phyloP scores from a whole-genome alignment of 1,284 basidiomycete species.

The Paramarasmius palmivorus region DNA sequence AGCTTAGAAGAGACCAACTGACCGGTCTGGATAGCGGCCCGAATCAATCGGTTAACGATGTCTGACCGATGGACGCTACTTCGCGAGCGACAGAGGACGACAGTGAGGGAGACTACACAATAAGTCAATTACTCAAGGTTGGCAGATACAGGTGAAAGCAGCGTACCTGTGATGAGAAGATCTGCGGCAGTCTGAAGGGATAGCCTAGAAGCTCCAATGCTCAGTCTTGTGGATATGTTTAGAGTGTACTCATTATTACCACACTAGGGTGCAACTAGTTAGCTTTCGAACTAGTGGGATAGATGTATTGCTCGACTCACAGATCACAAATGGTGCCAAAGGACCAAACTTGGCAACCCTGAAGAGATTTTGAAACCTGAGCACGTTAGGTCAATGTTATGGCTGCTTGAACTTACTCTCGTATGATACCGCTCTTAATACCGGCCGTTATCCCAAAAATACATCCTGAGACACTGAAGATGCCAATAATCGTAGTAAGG shows the following conservation, averaged over 20 bases:
- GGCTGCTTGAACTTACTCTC: conserved; percentile 33
- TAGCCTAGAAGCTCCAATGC: conserved; percentile 33
- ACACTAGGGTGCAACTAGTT: too few relatives aligned
- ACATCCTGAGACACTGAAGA: conserved; percentile 34
- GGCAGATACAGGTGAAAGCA: neutral
- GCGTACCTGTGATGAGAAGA: conserved; percentile 38
- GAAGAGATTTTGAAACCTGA: neutral
- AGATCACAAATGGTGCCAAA: conserved; percentile 12
- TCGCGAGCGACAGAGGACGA: conserved; percentile 35
- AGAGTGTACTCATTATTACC: too few relatives aligned
- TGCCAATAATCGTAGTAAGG: conserved; percentile 31
- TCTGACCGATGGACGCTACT: conserved; percentile 49
- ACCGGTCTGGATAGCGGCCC: conserved; percentile 47
- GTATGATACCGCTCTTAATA: conserved; percentile 36
- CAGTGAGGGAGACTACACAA: conserved; percentile 24
- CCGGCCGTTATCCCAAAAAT: conserved; percentile 38
- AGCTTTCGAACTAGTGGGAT: neutral
- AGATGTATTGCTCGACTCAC: neutral
- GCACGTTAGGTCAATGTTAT: conserved; percentile 6
- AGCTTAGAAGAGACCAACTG: neutral
- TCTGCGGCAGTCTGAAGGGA: conserved; percentile 40
- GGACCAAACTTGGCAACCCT: conserved; percentile 6
- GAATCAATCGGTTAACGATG: conserved; percentile 45
- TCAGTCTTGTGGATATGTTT: too few relatives aligned
- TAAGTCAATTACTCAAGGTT: neutral